Evolutionary conservation across 2,329 filamentous ascomycete genomes (phyloP), one percentile per base, ranked within the genome.

Genomic region (Arthrobotrys iridis): DNA sequence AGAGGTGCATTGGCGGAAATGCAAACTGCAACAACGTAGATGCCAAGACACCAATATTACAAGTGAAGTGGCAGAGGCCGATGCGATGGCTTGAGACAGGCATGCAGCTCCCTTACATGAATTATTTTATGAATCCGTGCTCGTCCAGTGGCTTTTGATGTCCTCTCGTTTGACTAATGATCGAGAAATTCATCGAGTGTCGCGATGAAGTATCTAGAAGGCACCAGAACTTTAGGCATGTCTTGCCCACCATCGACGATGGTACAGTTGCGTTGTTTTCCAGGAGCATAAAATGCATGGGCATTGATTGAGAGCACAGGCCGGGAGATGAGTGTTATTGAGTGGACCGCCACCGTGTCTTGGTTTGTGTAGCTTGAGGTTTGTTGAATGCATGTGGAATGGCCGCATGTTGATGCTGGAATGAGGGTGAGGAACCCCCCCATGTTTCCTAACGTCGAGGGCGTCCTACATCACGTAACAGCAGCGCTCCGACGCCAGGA

Each of bases 311-410:
- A 55, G 20, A 60, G 33, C 41, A 52, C 68, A 60, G 43, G 50
- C 68, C 11, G 15, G 30, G 46, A 22, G 35, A 65, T 5, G 30
- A 33, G 1, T 6, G 6, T 37, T 6, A 11, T 65, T 22, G 15
- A 66, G 68, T 73, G 60, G 68, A 26, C 66, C 68, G 59, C 68
- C 68, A 73, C 68, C 41, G 24, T 65, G 68, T 73, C 59, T 60
- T 45, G 60, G n/a, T 52, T 60, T 40, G 15, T n/a, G 37, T 43
- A 65, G 52, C 43, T 58, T 18, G 60, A 59, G 24, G 4, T 26
- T 18, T 28, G n/a, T 43, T 18, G 52, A 43, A 52, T 59, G 48
- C 41, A 72, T 50, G 28, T 60, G 55, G 64, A 28, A 70, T 70
- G 55, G 65, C 45, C 40, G 63, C 40, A 57, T 66, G 37, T 52